Evolutionary conservation across 169 alveolate genomes (phyloP), one percentile per base, ranked within the genome.

Genomic region (Cryptosporidium andersoni): DNA sequence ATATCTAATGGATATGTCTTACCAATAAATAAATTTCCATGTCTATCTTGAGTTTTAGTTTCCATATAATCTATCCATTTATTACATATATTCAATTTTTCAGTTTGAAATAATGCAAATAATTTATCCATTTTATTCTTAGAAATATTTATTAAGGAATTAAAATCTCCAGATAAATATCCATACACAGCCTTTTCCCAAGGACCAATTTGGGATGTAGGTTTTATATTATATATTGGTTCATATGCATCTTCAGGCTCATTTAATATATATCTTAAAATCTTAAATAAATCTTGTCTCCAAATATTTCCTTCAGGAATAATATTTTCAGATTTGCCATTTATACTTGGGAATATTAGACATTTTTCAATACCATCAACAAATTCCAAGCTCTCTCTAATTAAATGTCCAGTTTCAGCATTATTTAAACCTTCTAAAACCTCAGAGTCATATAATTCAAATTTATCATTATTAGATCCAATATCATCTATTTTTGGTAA

Each of bases 401-500:
- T 58, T 51, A 74, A 43, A 47, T 60, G 14, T 25, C 60, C 85
- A 42, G 55, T 74, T 43, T 58, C 42, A 49, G 74, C 74, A 53
- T 9, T 53, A 53, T 53, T 8, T 4, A 16, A 5, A 7, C 6
- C 63, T 16, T 8, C 63, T 5, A 53, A 53, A 7, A 53, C 34
- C 2, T 34, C 11, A 4, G 25, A 42, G 1, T 4, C 39, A 34
- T 60, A 42, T 2, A 45, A 55, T 2, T 74, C 85, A 1, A 25
- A 62, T 25, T 66, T 64, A 60, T 74, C 45, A 14, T 74, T 47
- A 60, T 55, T 56, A n/a, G 60, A 34, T 68, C 85, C 55, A 58
- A 74, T 56, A 45, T 74, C 85, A 45, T 74, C 85, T 58, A 74
- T 51, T 45, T 74, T 74, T 7, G 85, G 85, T 36, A 74, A 39